Evolutionary conservation across 345 rosid species (phyloP), one percentile per base, ranked within the genome.

Genomic region (Stellera chamaejasme): DNA sequence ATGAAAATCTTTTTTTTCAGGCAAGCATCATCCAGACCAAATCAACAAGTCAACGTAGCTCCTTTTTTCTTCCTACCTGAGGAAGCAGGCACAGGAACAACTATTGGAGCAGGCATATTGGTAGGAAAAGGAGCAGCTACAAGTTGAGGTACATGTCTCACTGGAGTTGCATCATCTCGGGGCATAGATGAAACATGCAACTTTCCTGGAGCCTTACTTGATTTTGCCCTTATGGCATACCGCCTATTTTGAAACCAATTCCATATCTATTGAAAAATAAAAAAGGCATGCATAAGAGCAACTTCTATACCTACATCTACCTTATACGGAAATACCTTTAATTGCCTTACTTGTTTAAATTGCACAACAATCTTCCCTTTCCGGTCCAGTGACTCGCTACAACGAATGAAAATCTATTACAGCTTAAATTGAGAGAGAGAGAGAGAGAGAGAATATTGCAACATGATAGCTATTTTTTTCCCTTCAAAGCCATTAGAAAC

Each of bases 241-340:
- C 99, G 83, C 76, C 77, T 94, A 70, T 94, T 94, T 71, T 94
- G 99, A 77, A 94, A 94, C 99, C 99, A 94, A 69, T 94, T 94
- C 95, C 99, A 94, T 47, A 94, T 81, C 99, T 94, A 64, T 25
- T 53, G 13, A 50, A 36, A 58, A 39, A 48, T 14, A 13, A 15
- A 32, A 19, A 32, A 32, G 39, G 39, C 39, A 32, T 32, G 39
- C 39, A 4, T 32, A 5, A 32, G 39, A 32, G 39, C 39, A 8
- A 32, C 39, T 32, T 55, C 28, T 48, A 53, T 56, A 56, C 23
- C 42, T 55, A 50, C n/a, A 54, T 13, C 42, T 43, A 69, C 39
- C 53, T 10, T 8, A 11, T 71, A 43, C 5, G 36, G 57, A 42
- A 54, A 50, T 53, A 52, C 44, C 57, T 19, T 61, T 50, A 28